A percentile compares a stretch with the other conserved stretches of the same genome.
phyloP scores from a whole-genome alignment of 2,329 filamentous ascomycete genomes.

The Thielaviopsis cerberus region DNA sequence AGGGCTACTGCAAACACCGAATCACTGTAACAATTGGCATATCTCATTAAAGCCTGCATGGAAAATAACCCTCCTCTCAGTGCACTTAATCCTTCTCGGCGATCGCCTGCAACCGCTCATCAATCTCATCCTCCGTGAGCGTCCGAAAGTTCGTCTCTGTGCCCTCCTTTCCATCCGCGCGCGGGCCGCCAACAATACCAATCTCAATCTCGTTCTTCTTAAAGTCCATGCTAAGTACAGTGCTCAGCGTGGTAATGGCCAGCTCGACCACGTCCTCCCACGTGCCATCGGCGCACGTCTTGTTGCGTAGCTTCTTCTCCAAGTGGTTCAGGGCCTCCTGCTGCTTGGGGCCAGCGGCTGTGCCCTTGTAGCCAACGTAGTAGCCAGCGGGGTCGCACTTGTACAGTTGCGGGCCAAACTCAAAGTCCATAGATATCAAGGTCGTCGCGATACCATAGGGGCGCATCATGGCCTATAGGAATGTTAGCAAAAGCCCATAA shows the following conservation, averaged over 20 bases:
- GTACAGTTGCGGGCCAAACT: conserved; percentile 85
- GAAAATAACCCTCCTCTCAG: not conserved
- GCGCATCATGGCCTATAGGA: conserved; percentile 71
- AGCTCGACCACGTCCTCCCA: conserved; percentile 98
- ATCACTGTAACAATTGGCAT: conserved; percentile 4
- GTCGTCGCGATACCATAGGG: conserved; percentile 91
- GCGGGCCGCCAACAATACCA: conserved; percentile 83
- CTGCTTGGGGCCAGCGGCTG: conserved; percentile 90
- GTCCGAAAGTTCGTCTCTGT: conserved; percentile 64
- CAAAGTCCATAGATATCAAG: conserved; percentile 80
- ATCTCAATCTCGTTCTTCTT: conserved; percentile 99
- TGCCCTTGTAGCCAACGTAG: conserved; percentile 96
- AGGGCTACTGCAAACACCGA: too few species aligned
- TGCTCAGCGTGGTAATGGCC: conserved; percentile 86
- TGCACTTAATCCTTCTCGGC: conserved; percentile 83
- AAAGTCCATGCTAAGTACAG: conserved; percentile 94
- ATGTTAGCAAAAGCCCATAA: not conserved
- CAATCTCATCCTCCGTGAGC: conserved; percentile 92
- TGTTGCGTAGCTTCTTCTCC: conserved; percentile 99
- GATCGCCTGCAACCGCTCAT: conserved; percentile 92
- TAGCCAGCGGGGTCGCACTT: conserved; percentile 98
- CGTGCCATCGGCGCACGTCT: conserved; percentile 74
- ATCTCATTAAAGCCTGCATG: conserved; percentile 11
- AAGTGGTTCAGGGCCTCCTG: conserved; percentile 96
- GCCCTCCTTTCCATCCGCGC: conserved; percentile 64